A percentile compares a stretch with the other conserved stretches of the same genome.
Evolutionary conservation across 352 stramenopile species (phyloP).

Genomic region (Phytophthora tubulina): DNA sequence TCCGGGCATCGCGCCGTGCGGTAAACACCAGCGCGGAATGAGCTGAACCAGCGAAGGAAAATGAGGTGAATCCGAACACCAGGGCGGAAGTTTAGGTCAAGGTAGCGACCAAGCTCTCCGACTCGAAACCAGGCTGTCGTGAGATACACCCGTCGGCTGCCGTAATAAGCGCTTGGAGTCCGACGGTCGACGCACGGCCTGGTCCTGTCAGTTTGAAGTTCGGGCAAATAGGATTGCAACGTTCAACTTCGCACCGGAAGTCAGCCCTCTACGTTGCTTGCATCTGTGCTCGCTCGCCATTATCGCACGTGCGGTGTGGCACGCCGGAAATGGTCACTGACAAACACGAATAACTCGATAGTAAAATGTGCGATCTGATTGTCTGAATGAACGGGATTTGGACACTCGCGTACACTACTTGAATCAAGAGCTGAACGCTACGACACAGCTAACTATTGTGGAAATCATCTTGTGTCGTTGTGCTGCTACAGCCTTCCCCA

Average conservation of each 20-base stretch:
- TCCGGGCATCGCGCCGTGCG: background rate
- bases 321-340: too few species aligned
- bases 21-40: conserved; percentile 17
- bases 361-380: background rate
- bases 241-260: conserved; percentile 34
- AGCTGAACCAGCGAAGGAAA: background rate
- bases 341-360: background rate
- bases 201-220: conserved; percentile 37
- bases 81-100: background rate
- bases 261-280: conserved; percentile 1
- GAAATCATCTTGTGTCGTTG: background rate
- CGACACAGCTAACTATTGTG: conserved; percentile 10
- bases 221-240: conserved; percentile 29
- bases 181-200: background rate
- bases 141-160: conserved; percentile 15
- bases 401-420: background rate
- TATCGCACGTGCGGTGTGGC: background rate
- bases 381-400: conserved; percentile 1
- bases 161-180: conserved; percentile 17
- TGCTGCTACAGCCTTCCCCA: conserved; percentile 1
- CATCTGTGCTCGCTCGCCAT: conserved; percentile 3
- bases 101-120: background rate
- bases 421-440: conserved; percentile 3
- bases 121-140: conserved; percentile 17
- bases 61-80: background rate